Percentiles rank a stretch among this genome's conserved stretches.
These are phyloP conservation scores for Begonia peltatifolia DNA, from an alignment of 306 rosid genomes.

Conservation along the genomic window DNA sequence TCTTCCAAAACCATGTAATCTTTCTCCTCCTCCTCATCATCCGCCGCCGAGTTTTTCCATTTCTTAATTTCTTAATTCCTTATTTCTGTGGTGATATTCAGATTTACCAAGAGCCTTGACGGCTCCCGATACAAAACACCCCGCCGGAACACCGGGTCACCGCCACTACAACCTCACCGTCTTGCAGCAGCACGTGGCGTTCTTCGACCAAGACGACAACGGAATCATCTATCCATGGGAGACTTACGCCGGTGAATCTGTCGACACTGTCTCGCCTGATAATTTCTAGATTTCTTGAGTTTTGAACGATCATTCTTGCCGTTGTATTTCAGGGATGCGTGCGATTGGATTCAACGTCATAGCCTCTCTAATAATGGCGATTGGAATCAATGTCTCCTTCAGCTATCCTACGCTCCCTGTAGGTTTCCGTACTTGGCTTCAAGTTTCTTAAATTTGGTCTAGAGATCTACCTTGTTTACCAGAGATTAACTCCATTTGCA, in stretches of 20 bases:
- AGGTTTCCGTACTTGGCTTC: constrained; percentile 7
- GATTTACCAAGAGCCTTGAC: constrained; percentile 63
- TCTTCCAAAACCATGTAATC: constrained; percentile 63
- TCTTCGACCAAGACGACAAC: constrained; percentile 63
- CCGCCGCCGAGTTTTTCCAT: too few relatives aligned
- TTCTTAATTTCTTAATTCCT: neutral
- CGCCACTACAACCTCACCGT: constrained; percentile 42
- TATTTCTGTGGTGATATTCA: constrained; percentile 2
- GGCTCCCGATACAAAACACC: constrained; percentile 62
- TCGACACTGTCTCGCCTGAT: neutral
- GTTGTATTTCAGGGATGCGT: constrained; percentile 35
- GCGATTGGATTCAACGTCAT: constrained; percentile 56
- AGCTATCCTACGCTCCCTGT: constrained; percentile 73
- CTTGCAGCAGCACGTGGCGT: constrained; percentile 73
- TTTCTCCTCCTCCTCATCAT: neutral
- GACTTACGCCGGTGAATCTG: constrained; percentile 39
- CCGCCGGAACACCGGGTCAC: constrained; percentile 54
- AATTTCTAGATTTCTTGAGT: too few relatives aligned
- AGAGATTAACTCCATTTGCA: constrained; percentile 7
- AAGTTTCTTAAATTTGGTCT: neutral
- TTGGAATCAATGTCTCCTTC: constrained; percentile 25
- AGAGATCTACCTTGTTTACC: neutral
- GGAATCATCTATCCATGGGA: constrained; percentile 91
- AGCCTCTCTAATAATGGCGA: constrained; percentile 30
- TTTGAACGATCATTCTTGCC: too few relatives aligned